phyloP scores from a whole-genome alignment of 768 basidiomycete genomes.

The Fomitopsis pulvina region DNA sequence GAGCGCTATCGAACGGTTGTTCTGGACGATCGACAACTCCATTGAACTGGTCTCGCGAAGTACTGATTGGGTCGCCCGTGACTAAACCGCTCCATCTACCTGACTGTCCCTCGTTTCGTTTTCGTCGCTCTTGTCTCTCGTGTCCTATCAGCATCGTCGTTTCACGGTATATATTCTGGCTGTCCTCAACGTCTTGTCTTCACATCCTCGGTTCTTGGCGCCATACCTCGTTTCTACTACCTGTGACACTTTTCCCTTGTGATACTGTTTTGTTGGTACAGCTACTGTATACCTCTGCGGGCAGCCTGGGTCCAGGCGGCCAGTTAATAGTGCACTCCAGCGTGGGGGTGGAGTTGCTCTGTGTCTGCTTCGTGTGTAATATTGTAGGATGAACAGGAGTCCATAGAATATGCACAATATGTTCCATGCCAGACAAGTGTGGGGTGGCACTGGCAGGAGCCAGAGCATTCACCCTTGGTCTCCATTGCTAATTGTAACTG shows the following conservation, averaged over 20 bases:
- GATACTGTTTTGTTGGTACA: not conserved
- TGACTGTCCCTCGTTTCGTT: constrained; percentile 1
- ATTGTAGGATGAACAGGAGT: not conserved
- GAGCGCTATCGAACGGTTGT: constrained; percentile 85
- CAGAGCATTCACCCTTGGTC: too few species aligned
- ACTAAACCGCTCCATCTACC: constrained; percentile 12
- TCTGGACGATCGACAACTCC: constrained; percentile 90
- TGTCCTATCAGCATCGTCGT: not conserved
- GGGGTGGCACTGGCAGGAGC: not conserved
- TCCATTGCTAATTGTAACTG: not conserved
- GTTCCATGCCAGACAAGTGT: not conserved
- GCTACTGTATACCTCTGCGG: constrained; percentile 1
- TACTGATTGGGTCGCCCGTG: constrained; percentile 67
- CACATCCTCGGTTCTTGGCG: constrained; percentile 2
- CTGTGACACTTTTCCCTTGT: not conserved
- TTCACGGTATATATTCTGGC: constrained; percentile 5
- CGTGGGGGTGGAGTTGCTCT: not conserved
- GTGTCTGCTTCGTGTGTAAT: not conserved
- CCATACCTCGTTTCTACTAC: too few species aligned
- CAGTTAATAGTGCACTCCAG: not conserved
- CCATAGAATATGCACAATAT: constrained; percentile 1
- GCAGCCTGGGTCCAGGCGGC: not conserved
- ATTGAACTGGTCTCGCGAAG: constrained; percentile 82
- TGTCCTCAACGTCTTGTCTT: not conserved
- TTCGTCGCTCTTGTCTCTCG: not conserved